These are phyloP conservation scores for Pyrenophora graminea DNA, from an alignment of 2,329 filamentous ascomycete genomes.

Conservation along the genomic window DNA sequence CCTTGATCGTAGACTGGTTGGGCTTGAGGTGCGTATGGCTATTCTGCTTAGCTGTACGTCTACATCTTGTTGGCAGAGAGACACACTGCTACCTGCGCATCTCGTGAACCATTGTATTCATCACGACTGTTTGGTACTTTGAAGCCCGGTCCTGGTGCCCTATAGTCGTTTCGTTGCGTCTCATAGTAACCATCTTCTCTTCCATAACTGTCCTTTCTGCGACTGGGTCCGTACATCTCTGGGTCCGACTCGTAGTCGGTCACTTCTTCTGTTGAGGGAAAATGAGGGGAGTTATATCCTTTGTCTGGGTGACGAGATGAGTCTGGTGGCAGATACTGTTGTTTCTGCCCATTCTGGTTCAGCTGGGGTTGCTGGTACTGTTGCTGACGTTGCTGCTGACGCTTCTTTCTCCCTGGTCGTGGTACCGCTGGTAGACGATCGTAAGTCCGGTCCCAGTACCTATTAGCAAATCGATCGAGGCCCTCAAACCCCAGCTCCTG, in stretches of 20 bases:
- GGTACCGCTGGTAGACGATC: constrained; percentile 22
- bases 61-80: not conserved
- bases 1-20: constrained; percentile 11
- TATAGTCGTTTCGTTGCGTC: constrained; percentile 22
- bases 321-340: not conserved
- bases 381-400: constrained; percentile 14
- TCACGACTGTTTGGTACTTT: constrained; percentile 19
- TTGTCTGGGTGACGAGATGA: constrained; percentile 9
- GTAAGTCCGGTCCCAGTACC: constrained; percentile 37
- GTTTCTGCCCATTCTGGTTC: not conserved
- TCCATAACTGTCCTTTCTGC: constrained; percentile 16
- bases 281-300: constrained; percentile 7
- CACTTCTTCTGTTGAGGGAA: not conserved
- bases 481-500: constrained; percentile 45
- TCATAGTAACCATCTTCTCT: constrained; percentile 21
- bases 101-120: constrained; percentile 14
- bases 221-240: constrained; percentile 27
- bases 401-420: constrained; percentile 11
- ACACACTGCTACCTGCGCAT: constrained; percentile 25
- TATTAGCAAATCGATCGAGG: constrained; percentile 35
- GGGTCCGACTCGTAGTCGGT: constrained; percentile 4
- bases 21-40: constrained; percentile 5
- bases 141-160: constrained; percentile 17
- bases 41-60: constrained; percentile 3
- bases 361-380: not conserved